Percentiles rank a stretch among this genome's conserved stretches.
phyloP scores from a whole-genome alignment of 257 asterid species.

The Catharanthus roseus region DNA sequence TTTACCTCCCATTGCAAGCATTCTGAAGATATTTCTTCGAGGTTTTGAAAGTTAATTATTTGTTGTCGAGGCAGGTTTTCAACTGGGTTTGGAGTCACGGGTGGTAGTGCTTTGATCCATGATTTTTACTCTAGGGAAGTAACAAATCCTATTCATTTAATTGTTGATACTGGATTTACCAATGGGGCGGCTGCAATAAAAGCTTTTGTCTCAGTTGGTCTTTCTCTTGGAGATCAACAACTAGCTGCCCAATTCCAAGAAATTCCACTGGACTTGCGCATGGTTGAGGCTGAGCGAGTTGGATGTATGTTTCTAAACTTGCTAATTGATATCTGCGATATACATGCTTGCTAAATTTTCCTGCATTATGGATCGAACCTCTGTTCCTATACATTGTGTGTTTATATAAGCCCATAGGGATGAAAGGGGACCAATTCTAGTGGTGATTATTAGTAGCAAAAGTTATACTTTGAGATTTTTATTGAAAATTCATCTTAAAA shows the following conservation, averaged over 20 bases:
- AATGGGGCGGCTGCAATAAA: slow-evolving; percentile 53
- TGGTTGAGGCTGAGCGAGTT: slow-evolving; percentile 88
- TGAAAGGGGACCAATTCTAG: too few species aligned
- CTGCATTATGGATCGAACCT: too few species aligned
- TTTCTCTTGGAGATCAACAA: slow-evolving; percentile 83
- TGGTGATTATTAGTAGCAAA: too few species aligned
- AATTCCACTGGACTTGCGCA: slow-evolving; percentile 73
- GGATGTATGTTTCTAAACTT: slow-evolving; percentile 59
- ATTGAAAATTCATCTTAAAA: too few species aligned
- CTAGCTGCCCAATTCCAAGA: slow-evolving; percentile 97
- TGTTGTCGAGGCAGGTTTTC: slow-evolving; percentile 50
- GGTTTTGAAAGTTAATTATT: background rate
- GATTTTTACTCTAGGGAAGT: slow-evolving; percentile 72
- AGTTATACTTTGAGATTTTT: too few species aligned
- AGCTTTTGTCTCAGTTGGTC: slow-evolving; percentile 49
- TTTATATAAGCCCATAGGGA: background rate
- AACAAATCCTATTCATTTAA: slow-evolving; percentile 74
- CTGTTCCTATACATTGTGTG: background rate
- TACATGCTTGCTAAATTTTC: background rate
- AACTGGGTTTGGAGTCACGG: slow-evolving; percentile 70
- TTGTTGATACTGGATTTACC: slow-evolving; percentile 64
- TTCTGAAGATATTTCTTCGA: too few species aligned
- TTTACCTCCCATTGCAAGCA: too few species aligned
- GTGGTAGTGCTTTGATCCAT: slow-evolving; percentile 79
- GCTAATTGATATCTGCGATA: background rate